Evolutionary conservation across 2,329 filamentous ascomycete genomes (phyloP), one percentile per base, ranked within the genome.

Genomic region (Aspergillus aculeatus): DNA sequence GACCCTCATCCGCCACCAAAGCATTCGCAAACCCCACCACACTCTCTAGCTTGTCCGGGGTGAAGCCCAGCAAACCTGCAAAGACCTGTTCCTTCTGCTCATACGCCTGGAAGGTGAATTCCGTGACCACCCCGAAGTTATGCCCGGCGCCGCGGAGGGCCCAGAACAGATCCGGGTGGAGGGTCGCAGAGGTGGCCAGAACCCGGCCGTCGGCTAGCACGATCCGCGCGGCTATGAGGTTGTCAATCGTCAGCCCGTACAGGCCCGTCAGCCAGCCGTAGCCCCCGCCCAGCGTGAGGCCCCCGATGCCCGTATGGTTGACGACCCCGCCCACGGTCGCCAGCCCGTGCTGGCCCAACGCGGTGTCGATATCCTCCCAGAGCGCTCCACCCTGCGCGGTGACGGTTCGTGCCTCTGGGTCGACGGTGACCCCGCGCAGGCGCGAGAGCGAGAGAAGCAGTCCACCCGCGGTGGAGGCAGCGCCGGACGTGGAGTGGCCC

Each of bases 281-380:
- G 1, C 85, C 85, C 19, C 84, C 84, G 2, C 83, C 83, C 0
- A 86, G 69, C 0, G 81, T 79, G 19, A 87, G 71, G 0, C 83
- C 86, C 5, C 82, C 85, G 4, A 87, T 82, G 4, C 86, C 85
- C 1, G 83, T 86, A 60, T 87, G 82, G 38, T 82, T 82, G 6
- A 87, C 82, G 0, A 84, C 86, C 3, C 85, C 84, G 6, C 84
- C 84, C 0, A 86, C 82, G 1, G 83, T 84, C 2, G 84, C 85
- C 2, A 88, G 78, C 0, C 79, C 79, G 64, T 84, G 73, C 51
- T 79, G 71, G 55, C 75, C 81, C 0, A 80, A 80, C 0, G 80
- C 80, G 5, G 76, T 71, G 63, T 87, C 83, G 9, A 86, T 78
- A 64, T 86, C 81, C 11, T 57, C 55, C 55, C 55, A 57, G 2